Evolutionary conservation across 2,329 filamentous ascomycete species (phyloP), one percentile per base, ranked within the genome.

Genomic region (Colletotrichum salicis): DNA sequence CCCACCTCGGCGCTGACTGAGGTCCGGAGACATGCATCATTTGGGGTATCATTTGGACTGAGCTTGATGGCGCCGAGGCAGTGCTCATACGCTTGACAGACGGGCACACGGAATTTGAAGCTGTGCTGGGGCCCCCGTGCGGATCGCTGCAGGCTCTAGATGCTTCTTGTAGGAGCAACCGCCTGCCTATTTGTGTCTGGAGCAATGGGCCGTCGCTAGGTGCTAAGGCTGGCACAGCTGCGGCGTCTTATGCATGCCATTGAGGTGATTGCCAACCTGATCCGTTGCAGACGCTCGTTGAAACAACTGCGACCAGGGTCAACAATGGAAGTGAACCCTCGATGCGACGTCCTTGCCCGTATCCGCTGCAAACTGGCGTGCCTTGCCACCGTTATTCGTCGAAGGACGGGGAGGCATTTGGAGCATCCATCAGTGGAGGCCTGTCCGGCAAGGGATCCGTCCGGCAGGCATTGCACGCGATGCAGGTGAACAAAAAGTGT

Each of bases 391-490:
- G 13, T 24, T n/a, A 31, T 52, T 33, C 13, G 31, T 54, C 45
- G 58, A 13, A 52, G 15, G 2, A 13, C 15, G 19, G 24, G n/a
- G 35, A 41, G 33, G 22, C 15, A 48, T 33, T 13, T 29, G 22
- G 29, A 58, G 33, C 19, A 31, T 52, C 19, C 5, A 41, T 41
- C 37, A 19, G 37, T 41, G 27, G 51, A 58, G 54, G 57, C 52
- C 48, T 37, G 64, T 52, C 41, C 52, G 52, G 52, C 58, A 71
- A 55, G 41, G 54, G 52, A 68, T 45, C 15, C 37, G 57, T 67
- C 29, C 62, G 35, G 55, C 29, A 59, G 59, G 45, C 59, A 64
- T 37, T 58, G 22, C 31, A 29, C 6, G 51, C 35, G 45, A 54
- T 69, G 58, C 52, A 68, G 31, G 59, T 11, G 24, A 60, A 41